Conservation (phyloP, 1,284 basidiomycete species). For the Ustilago loliicola region DNA sequence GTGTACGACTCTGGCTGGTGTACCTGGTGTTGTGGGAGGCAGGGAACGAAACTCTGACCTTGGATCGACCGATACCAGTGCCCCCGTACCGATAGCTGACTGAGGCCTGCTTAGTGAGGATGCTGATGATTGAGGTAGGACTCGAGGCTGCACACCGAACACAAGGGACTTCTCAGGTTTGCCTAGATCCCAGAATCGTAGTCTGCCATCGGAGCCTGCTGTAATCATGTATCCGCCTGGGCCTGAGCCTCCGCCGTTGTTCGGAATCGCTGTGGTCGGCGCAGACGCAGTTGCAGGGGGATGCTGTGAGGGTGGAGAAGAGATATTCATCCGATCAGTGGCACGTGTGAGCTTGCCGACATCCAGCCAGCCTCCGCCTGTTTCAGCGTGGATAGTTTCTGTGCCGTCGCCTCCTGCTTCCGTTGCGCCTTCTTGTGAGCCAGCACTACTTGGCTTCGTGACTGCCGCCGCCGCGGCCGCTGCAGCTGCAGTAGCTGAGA, state of each 20-base stretch:
- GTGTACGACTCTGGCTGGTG: conserved; percentile 20
- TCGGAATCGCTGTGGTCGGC: background rate
- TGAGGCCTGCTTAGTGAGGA: background rate
- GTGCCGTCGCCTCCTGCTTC: conserved; percentile 19
- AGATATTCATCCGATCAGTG: conserved; percentile 12
- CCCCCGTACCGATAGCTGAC: background rate
- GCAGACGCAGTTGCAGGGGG: background rate
- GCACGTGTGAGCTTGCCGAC: conserved; percentile 49
- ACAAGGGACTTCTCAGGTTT: conserved; percentile 75
- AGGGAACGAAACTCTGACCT: conserved; percentile 28
- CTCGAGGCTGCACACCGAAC: conserved; percentile 29
- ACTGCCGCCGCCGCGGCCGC: background rate
- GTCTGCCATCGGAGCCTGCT: conserved; percentile 83
- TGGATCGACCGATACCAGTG: conserved; percentile 21
- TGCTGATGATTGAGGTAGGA: conserved; percentile 6
- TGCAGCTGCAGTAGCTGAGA: conserved; percentile 12
- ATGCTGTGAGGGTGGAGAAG: background rate
- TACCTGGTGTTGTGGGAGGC: background rate
- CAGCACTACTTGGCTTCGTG: background rate
- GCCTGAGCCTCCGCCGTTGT: conserved; percentile 18
- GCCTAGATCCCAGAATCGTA: conserved; percentile 84
- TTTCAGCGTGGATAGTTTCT: conserved; percentile 26
- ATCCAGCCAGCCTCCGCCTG: conserved; percentile 60
- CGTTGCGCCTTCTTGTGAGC: background rate
- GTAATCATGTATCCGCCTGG: conserved; percentile 80